Base-by-base conservation (phyloP, 2,329 filamentous ascomycete genomes). In the Trichoderma afroharzianum region DNA sequence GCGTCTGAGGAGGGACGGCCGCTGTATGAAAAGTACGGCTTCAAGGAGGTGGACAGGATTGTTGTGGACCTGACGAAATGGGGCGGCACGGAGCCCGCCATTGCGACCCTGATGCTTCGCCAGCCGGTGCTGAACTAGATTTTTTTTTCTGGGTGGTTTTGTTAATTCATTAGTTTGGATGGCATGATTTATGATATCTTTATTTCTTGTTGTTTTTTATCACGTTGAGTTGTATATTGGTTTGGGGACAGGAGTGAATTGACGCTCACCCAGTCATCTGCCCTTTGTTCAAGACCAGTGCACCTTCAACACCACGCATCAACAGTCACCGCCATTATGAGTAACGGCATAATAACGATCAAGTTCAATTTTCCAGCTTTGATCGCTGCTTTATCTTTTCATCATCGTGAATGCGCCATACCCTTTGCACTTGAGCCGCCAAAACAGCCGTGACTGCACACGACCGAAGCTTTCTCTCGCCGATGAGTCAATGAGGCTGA, bases 21-120 rank as follows among this genome's bases (percentile, higher is more conserved):
- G 1, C 73, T 83, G 24, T 83, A 83, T 67, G 76, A 78, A 69
- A 80, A 78, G 74, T 77, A 76, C 43, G 82, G 81, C 0, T 83
- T 81, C 73, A 71, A 75, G n/a, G 77, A 78, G 67, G 74, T 80
- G 6, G 78, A 78, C 18, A 73, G 69, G 21, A 33, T 78, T 26
- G 71, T 63, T 1, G 72, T 73, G 8, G 79, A 81, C 70, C 73
- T 81, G 21, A 75, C 76, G 9, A 75, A 74, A 63, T 81, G 78
- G 79, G 75, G 75, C 33, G 79, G 77, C 1, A 77, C 77, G 3
- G 64, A 71, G 4, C 74, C 75, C 7, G 36, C 72, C 7, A 66
- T 68, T 7, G 62, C 74, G 6, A 71, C 74, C 14, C 26, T 78
- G 43, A 80, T 80, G 79, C 24, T 79, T 63, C 75, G 78, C 32